Base-by-base conservation (phyloP, 2,329 filamentous ascomycete genomes). In the Aureobasidium sp. region DNA sequence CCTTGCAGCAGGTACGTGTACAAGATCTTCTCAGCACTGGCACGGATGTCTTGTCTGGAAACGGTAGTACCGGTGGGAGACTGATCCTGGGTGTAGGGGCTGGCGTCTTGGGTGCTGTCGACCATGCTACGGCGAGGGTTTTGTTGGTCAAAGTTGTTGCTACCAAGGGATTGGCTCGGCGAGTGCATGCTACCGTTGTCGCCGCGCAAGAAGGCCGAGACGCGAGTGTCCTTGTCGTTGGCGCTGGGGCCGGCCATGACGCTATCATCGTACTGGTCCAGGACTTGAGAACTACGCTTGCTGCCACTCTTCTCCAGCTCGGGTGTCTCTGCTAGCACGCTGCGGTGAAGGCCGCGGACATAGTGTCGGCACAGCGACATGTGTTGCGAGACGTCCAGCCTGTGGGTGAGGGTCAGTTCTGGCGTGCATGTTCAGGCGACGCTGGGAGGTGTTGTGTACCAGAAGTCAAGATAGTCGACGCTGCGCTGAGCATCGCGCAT, bases 401-500 rank as follows among this genome's bases (percentile, higher is more conserved):
- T 97, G 68, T 29, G 23, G 15, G 10, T n/a, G 42, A 57, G 59
- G 42, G 62, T 70, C 17, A 60, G 37, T 62, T 13, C 17, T 27
- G 15, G 1, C 17, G 23, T 3, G n/a, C 17, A 4, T 19, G 27
- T 40, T 29, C 17, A 40, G 35, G 33, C 19, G 49, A 29, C 23
- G n/a, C 23, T 9, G 2, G 27, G 35, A 51, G 7, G 23, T 15
- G 13, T 15, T 27, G 47, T 54, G 10, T 79, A 97, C 94, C 95
- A 99, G 75, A 99, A 99, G 73, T 99, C 94, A 43, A 99, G 79
- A 69, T 99, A 99, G 71, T 99, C 94, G 13, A 99, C 94, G 8
- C 93, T 96, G 73, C 92, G 86, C 75, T 99, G 94, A 75, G 96
- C 92, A 74, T 99, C 95, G 69, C 94, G 85, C 94, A 99, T 99